Evolutionary conservation across 495 filamentous ascomycete genomes (phyloP).

Genomic region (Tuber aestivum): DNA sequence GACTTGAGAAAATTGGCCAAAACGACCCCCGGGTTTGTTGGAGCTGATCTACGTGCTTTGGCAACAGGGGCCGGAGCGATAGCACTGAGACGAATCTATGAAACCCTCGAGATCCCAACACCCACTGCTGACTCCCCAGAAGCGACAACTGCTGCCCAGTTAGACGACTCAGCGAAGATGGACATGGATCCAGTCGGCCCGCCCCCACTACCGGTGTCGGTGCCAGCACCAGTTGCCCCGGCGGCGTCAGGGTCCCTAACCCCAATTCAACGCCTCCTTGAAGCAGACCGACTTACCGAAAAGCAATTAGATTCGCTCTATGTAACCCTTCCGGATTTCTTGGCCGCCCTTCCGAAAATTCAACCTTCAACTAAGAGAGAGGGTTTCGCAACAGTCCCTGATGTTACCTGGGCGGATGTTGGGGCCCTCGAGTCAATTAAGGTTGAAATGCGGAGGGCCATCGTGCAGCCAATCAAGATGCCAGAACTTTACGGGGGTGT

Average conservation of each 20-base stretch:
- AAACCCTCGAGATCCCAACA: constrained; percentile 42
- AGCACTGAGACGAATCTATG: constrained; percentile 56
- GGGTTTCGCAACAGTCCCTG: constrained; percentile 94
- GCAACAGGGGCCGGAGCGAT: constrained; percentile 67
- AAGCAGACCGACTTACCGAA: constrained; percentile 44
- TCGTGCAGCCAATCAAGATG: constrained; percentile 84
- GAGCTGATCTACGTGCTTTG: constrained; percentile 82
- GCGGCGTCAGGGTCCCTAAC: constrained; percentile 11
- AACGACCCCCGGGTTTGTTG: constrained; percentile 87
- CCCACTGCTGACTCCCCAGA: constrained; percentile 1
- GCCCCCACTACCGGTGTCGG: neutral
- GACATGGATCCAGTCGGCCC: constrained; percentile 21
- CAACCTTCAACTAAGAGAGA: constrained; percentile 92
- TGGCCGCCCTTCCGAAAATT: constrained; percentile 71
- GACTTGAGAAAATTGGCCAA: constrained; percentile 77
- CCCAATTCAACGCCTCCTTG: constrained; percentile 42
- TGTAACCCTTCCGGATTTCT: constrained; percentile 55
- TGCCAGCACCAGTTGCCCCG: neutral
- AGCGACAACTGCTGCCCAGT: neutral
- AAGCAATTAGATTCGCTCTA: constrained; percentile 36
- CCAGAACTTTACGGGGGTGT: constrained; percentile 74
- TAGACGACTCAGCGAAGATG: constrained; percentile 19
- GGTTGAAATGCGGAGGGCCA: constrained; percentile 74
- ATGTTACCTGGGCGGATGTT: constrained; percentile 91
- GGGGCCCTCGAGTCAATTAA: constrained; percentile 76